A percentile compares a stretch with the other conserved stretches of the same genome.
Conservation (phyloP, 768 basidiomycete genomes). For the Tricholoma sp. region DNA sequence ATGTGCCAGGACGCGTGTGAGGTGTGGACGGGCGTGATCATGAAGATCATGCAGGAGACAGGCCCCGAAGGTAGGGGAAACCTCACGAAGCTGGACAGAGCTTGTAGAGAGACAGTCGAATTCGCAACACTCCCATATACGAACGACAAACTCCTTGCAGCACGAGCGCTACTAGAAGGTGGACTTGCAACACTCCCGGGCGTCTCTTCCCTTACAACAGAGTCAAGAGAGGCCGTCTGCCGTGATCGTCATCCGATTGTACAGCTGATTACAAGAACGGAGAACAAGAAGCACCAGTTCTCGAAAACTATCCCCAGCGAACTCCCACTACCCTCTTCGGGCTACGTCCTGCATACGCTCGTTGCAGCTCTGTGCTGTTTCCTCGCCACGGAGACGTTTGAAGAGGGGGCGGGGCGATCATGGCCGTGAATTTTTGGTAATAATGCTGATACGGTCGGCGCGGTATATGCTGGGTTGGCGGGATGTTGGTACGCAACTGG, state of each 20-base stretch:
- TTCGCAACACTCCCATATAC: slow-evolving; percentile 35
- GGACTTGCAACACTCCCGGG: slow-evolving; percentile 9
- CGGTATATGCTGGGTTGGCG: slow-evolving; percentile 41
- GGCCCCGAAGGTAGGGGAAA: slow-evolving; percentile 8
- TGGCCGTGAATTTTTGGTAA: slow-evolving; percentile 39
- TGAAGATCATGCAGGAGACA: slow-evolving; percentile 27
- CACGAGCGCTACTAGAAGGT: slow-evolving; percentile 23
- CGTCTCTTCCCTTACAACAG: slow-evolving; percentile 10
- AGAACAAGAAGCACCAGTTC: slow-evolving; percentile 11
- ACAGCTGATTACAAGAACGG: slow-evolving; percentile 26
- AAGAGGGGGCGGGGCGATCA: slow-evolving; percentile 39
- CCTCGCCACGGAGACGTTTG: slow-evolving; percentile 37
- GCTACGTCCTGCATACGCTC: slow-evolving; percentile 36
- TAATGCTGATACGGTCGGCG: slow-evolving; percentile 43
- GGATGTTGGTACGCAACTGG: slow-evolving; percentile 37
- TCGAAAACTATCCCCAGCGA: slow-evolving; percentile 27
- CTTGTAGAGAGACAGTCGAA: slow-evolving; percentile 31
- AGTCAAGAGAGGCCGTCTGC: slow-evolving; percentile 30
- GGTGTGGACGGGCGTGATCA: slow-evolving; percentile 33
- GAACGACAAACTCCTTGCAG: slow-evolving; percentile 24
- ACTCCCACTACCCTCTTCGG: slow-evolving; percentile 29
- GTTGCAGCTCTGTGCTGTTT: slow-evolving; percentile 42
- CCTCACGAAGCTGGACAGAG: slow-evolving; percentile 37
- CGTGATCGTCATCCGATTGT: slow-evolving; percentile 33
- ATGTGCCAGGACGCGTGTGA: slow-evolving; percentile 39